These are phyloP conservation scores for Starmerella vaccinii DNA, from an alignment of 805 yeast genomes.

Conservation along the genomic window DNA sequence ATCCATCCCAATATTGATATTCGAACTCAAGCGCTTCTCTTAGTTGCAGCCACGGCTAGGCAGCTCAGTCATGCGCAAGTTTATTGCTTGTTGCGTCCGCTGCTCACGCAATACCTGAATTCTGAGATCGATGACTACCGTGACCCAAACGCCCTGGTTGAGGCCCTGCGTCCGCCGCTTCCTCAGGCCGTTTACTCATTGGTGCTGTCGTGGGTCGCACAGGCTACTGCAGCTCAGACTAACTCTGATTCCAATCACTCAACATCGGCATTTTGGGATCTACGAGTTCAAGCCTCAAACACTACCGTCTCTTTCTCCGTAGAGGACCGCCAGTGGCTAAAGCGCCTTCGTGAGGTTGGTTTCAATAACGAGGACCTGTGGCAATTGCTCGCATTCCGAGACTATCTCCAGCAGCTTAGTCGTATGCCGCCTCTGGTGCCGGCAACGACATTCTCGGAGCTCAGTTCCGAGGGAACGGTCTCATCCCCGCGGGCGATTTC, in stretches of 20 bases:
- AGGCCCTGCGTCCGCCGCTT: conserved; percentile 52
- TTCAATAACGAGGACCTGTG: conserved; percentile 62
- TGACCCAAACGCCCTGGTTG: conserved; percentile 56
- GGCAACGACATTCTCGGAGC: conserved; percentile 4
- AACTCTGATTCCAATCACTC: not conserved
- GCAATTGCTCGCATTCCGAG: conserved; percentile 66
- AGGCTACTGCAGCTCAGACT: conserved; percentile 34
- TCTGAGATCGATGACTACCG: conserved; percentile 63
- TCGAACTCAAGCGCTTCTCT: conserved; percentile 52
- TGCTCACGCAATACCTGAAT: conserved; percentile 62
- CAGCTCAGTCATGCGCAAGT: conserved; percentile 65
- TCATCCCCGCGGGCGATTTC: not conserved
- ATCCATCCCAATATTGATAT: conserved; percentile 86
- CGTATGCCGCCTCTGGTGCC: conserved; percentile 6
- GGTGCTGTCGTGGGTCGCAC: conserved; percentile 60
- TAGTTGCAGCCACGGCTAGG: conserved; percentile 52
- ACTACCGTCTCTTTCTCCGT: conserved; percentile 20
- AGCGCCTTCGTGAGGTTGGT: conserved; percentile 62
- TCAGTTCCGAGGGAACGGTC: not conserved
- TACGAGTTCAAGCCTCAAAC: not conserved
- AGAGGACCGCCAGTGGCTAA: conserved; percentile 45
- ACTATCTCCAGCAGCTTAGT: conserved; percentile 43
- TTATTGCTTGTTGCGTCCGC: conserved; percentile 74
- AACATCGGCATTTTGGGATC: conserved; percentile 68
- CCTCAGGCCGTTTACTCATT: conserved; percentile 54